Percentiles rank a stretch among this genome's conserved stretches.
These are phyloP conservation scores for Lasiosphaeriaceae sp. DNA, from an alignment of 495 filamentous ascomycete genomes.

Conservation along the genomic window DNA sequence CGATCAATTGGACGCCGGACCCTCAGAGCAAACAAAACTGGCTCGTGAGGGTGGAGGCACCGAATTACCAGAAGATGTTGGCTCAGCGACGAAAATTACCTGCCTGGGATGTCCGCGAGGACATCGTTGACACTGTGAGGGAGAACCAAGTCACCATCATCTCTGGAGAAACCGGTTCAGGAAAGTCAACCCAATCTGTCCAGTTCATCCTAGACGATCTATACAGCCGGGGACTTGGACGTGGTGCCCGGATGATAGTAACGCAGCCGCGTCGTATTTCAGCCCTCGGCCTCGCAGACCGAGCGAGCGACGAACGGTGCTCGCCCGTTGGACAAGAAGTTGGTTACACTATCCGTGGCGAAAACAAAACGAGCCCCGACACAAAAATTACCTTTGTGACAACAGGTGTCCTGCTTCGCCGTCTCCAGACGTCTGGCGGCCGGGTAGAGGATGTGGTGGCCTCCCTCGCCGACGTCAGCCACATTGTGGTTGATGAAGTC, in stretches of 20 bases:
- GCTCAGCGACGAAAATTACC: constrained; percentile 67
- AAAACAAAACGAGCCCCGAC: constrained; percentile 59
- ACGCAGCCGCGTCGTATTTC: constrained; percentile 95
- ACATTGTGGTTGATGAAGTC: constrained; percentile 95
- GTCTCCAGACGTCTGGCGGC: constrained; percentile 82
- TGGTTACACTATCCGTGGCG: constrained; percentile 91
- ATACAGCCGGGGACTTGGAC: constrained; percentile 70
- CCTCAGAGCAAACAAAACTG: constrained; percentile 42
- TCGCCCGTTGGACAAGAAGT: constrained; percentile 79
- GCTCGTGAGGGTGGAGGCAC: constrained; percentile 41
- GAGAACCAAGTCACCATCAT: constrained; percentile 87
- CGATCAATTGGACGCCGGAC: constrained; percentile 44
- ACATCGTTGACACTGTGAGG: constrained; percentile 68
- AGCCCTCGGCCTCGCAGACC: constrained; percentile 86
- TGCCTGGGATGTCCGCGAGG: constrained; percentile 78
- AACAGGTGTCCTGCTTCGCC: constrained; percentile 88
- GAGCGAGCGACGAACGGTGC: constrained; percentile 90
- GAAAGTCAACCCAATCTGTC: constrained; percentile 95
- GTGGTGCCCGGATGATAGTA: constrained; percentile 84
- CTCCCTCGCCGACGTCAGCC: constrained; percentile 82
- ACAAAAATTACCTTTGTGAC: constrained; percentile 96
- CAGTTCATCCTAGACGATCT: constrained; percentile 94
- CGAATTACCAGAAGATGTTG: constrained; percentile 67
- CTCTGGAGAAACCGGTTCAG: constrained; percentile 92
- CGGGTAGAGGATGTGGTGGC: constrained; percentile 70